Evolutionary conservation across 345 rosid species (phyloP), one percentile per base, ranked within the genome.

Genomic region (Excoecaria cochinchinensis): DNA sequence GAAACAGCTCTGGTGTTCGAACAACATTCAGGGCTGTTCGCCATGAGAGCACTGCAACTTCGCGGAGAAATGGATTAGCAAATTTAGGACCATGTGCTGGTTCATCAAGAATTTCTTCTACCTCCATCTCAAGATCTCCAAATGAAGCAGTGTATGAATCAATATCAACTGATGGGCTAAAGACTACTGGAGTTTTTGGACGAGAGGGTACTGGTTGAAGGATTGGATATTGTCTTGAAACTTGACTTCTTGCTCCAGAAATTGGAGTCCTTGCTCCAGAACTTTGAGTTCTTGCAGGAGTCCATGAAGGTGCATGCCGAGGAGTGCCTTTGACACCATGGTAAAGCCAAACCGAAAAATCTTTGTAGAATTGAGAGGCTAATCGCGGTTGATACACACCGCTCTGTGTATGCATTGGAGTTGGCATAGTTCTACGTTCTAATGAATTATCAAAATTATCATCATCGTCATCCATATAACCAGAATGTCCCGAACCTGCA

Each of bases 281-380:
- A 31, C 31, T 31, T 31, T 86, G 91, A 63, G 91, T 86, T 73
- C 83, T 84, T 6, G 85, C 90, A 3, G 88, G 91, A 48, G 88
- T 87, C 94, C 89, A 88, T 4, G 94, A 85, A 0, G 90, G 92
- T 13, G 71, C 82, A 1, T 79, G 87, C 19, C 56, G 85, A 50
- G 94, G 88, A 21, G 90, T 83, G 53, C 88, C 80, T 38, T 74
- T 82, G 4, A 88, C 85, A 40, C 92, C 87, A 67, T 81, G 77
- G 82, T 87, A 88, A 70, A 88, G 21, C 94, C 94, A 90, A 47
- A 80, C 86, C 1, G 87, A 81, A 74, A 90, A 90, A 13, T 90
- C 92, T 73, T 84, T 88, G 83, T 90, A 86, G 81, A 90, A 88
- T 0, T 88, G 88, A 62, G 94, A 87, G 58, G 92, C 94, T 72